phyloP scores from a whole-genome alignment of 1,284 basidiomycete species.

The Hortiboletus rubellus region DNA sequence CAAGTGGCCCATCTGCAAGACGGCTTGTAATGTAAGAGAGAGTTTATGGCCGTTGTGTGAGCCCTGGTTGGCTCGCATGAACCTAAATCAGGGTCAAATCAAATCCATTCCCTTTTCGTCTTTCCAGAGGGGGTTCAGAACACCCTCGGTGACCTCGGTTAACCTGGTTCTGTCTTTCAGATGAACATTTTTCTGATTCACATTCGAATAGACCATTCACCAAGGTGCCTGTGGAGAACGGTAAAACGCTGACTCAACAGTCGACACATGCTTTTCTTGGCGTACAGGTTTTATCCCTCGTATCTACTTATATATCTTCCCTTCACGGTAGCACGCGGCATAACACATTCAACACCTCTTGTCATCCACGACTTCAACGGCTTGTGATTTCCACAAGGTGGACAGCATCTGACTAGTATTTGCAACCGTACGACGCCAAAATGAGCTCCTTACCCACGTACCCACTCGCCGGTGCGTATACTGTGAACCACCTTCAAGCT shows the following conservation, averaged over 20 bases:
- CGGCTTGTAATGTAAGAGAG: no score
- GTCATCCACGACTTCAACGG: constrained; percentile 5
- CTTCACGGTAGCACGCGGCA: neutral
- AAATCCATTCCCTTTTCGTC: no score
- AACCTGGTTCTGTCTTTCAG: no score
- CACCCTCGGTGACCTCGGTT: no score
- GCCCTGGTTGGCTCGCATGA: no score
- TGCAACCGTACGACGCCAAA: neutral
- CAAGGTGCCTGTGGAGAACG: neutral
- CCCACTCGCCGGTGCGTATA: constrained; percentile 7
- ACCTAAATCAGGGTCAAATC: no score
- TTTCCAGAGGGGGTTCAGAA: no score
- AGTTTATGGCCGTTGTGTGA: no score
- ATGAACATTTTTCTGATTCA: no score
- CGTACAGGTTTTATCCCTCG: constrained; percentile 7
- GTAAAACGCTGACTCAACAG: neutral
- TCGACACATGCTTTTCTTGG: constrained; percentile 13
- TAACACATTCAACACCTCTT: neutral
- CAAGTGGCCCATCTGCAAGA: neutral
- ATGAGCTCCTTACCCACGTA: constrained; percentile 17
- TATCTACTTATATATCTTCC: no score
- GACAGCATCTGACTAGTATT: neutral
- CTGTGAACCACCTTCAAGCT: neutral
- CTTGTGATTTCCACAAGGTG: constrained; percentile 9
- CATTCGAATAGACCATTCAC: neutral